Percentiles rank a stretch among this genome's conserved stretches.
Conservation (phyloP, 805 yeast genomes). For the Danielozyma ontarioensis region DNA sequence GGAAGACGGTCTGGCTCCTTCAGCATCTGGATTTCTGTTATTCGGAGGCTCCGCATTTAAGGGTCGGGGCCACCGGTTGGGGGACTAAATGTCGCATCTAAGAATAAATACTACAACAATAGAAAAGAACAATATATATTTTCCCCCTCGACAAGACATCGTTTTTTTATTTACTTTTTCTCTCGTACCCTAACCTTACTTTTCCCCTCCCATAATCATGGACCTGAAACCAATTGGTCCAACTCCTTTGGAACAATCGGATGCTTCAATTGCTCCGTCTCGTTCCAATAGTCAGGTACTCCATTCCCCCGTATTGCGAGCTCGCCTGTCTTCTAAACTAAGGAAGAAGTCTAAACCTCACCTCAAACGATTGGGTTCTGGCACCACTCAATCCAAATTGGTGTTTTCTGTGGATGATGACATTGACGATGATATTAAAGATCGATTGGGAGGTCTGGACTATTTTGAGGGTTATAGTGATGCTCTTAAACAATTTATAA, state of each 20-base stretch:
- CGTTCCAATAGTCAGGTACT: slow-evolving; percentile 4
- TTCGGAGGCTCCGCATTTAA: slow-evolving; percentile 16
- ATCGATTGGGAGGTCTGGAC: slow-evolving; percentile 19
- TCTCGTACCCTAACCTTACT: too few relatives aligned
- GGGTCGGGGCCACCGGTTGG: slow-evolving; percentile 35
- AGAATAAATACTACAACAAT: too few relatives aligned
- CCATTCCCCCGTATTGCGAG: slow-evolving; percentile 10
- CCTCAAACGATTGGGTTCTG: slow-evolving; percentile 21
- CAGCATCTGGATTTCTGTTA: slow-evolving; percentile 8
- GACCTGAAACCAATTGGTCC: too few relatives aligned
- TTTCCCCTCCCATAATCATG: too few relatives aligned
- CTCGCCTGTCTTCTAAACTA: slow-evolving; percentile 9
- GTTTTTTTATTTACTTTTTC: too few relatives aligned
- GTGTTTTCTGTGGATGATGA: slow-evolving; percentile 82
- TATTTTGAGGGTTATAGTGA: slow-evolving; percentile 72
- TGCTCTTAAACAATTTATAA: slow-evolving; percentile 46
- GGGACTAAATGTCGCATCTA: too few relatives aligned
- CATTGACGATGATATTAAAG: slow-evolving; percentile 48
- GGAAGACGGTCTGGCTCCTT: slow-evolving; percentile 1
- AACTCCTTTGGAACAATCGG: too few relatives aligned
- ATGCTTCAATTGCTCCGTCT: neutral
- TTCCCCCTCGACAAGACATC: too few relatives aligned
- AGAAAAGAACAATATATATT: too few relatives aligned
- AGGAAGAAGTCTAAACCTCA: slow-evolving; percentile 26
- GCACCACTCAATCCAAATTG: slow-evolving; percentile 18